These are phyloP conservation scores for Cardamine occulta DNA, from an alignment of 345 rosid species.

Conservation along the genomic window DNA sequence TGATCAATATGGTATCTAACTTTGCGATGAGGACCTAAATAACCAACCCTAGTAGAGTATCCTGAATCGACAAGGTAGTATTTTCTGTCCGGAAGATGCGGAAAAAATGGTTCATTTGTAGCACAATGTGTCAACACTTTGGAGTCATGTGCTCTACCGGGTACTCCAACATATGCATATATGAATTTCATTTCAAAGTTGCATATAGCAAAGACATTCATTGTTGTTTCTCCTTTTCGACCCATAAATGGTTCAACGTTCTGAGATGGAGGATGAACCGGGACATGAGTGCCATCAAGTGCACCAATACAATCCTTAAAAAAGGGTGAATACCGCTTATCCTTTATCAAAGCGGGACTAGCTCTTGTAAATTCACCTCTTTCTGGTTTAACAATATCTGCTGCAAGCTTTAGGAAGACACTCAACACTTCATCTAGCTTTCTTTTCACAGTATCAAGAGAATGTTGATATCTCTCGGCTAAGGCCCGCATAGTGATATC, in stretches of 20 bases:
- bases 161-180: slow-evolving; percentile 9
- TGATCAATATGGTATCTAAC: neutral
- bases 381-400: neutral
- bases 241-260: neutral
- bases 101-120: neutral
- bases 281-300: neutral
- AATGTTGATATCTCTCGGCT: slow-evolving; percentile 18
- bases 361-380: neutral
- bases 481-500: neutral
- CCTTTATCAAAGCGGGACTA: neutral
- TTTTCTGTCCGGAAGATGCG: neutral
- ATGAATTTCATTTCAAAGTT: slow-evolving; percentile 2
- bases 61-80: slow-evolving; percentile 7
- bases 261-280: neutral
- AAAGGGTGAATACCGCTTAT: neutral
- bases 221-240: neutral
- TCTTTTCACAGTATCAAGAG: slow-evolving; percentile 2
- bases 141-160: neutral
- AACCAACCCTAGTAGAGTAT: neutral
- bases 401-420: neutral
- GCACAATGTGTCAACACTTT: slow-evolving; percentile 16
- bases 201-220: slow-evolving; percentile 8
- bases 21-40: slow-evolving; percentile 1
- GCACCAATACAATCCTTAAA: slow-evolving; percentile 4
- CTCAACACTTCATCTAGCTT: slow-evolving; percentile 13